phyloP scores from a whole-genome alignment of 106 monocot genomes.

The Apostasia shenzhenica region DNA sequence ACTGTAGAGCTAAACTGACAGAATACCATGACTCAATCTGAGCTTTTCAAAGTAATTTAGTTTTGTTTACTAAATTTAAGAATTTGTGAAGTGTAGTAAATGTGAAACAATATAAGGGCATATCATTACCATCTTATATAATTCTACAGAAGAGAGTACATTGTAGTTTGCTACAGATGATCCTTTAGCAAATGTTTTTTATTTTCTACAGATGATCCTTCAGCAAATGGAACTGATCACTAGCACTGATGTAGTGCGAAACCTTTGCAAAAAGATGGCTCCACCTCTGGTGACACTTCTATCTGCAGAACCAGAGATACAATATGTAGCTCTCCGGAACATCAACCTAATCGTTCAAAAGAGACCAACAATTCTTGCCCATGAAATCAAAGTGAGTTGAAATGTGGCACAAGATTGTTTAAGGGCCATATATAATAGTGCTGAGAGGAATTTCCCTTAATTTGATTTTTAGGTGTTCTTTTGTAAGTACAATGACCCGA shows the following conservation, averaged over 20 bases:
- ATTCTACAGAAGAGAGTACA: too few species aligned
- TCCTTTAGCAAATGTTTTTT: not conserved
- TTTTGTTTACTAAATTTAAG: too few species aligned
- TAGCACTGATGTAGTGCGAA: slow-evolving; percentile 84
- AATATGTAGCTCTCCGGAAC: slow-evolving; percentile 92
- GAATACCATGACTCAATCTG: too few species aligned
- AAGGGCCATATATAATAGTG: not conserved
- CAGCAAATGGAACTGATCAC: slow-evolving; percentile 97
- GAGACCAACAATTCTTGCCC: slow-evolving; percentile 92
- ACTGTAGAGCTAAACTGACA: too few species aligned
- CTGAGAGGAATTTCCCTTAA: not conserved
- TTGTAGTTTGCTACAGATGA: too few species aligned
- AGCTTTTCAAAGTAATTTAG: too few species aligned
- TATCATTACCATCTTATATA: too few species aligned
- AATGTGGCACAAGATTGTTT: not conserved
- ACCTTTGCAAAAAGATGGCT: slow-evolving; percentile 99
- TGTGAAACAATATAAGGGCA: too few species aligned
- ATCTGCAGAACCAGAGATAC: slow-evolving; percentile 94
- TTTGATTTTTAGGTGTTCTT: slow-evolving; percentile 72
- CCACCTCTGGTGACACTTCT: slow-evolving; percentile 91
- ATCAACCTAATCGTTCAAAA: slow-evolving; percentile 98
- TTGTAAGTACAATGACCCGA: slow-evolving; percentile 99
- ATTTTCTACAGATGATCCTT: slow-evolving; percentile 74
- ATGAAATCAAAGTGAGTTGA: slow-evolving; percentile 89
- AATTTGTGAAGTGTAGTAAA: too few species aligned